Evolutionary conservation across 164 flowering plant species (phyloP), one percentile per base, ranked within the genome.

Genomic region (Macadamia tetraphylla): DNA sequence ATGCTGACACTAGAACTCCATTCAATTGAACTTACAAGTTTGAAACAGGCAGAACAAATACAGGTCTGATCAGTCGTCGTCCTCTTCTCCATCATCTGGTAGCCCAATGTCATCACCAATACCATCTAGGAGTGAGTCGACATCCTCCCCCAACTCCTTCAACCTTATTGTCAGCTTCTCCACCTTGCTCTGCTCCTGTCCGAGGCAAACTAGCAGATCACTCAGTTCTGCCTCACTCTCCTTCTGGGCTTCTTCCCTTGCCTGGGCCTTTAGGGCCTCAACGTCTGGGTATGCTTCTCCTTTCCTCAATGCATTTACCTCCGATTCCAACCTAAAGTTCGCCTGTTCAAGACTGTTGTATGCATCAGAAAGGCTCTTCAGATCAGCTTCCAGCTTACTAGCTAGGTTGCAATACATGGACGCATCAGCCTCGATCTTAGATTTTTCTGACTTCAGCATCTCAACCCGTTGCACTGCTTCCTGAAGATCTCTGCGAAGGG

Each of bases 111-210:
- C 40, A 35, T 35, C 40, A 2, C 95, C 99, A 49, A 94, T 81
- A 29, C 87, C 98, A 77, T 89, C 97, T 29, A 94, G 96, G 64
- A 92, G 82, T 18, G 80, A 67, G 29, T 90, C 96, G 0, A 94
- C 92, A 66, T 92, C 98, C 72, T 86, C 99, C 4, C 99, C 98
- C 42, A 94, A 73, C 71, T 94, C 97, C 52, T 70, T 18, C 71
- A 94, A 70, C 77, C 88, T 88, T 14, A 87, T 78, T 68, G 86
- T 85, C 56, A 94, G 84, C 74, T 72, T 90, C 67, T 94, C 99
- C 51, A 90, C 99, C 75, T 82, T 90, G 79, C 90, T 92, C 80
- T 94, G 98, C 74, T 94, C 99, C 81, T 94, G 99, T 64, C 99
- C 99, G 30, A 92, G 85, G 73, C 99, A 94, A 8, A 94, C 97